Base-by-base conservation (phyloP, 331 rosid genomes). In the Acacia pycnantha region DNA sequence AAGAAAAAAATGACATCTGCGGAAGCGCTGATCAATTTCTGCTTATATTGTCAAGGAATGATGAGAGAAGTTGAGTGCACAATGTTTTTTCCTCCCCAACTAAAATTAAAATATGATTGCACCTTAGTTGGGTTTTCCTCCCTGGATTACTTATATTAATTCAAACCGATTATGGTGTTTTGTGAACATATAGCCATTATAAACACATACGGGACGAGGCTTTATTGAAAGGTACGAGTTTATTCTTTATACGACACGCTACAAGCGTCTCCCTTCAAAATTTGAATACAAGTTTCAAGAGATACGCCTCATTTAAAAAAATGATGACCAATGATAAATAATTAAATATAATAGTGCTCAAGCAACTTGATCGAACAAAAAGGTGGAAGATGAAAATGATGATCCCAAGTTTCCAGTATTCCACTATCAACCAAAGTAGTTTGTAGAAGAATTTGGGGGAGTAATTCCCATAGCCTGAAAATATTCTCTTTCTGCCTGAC, bases 401-500 rank as follows among this genome's bases (percentile, higher is more conserved):
- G 29, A 27, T 43, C 70, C 37, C 70, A 78, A 73, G 41, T 14
- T 12, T 19, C 47, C 26, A 5, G 22, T 50, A 26, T 54, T 43
- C n/a, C 6, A 26, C 64, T 46, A 54, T 24, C 61, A 19, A 53
- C 50, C 73, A 83, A 87, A 21, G 35, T 84, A 26, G 78, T 71
- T 67, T 15, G 92, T 88, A 54, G 89, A 72, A 66, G 89, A 72
- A 83, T 88, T 86, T 40, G 84, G 81, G 41, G 91, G 82, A 65
- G 82, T 71, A 29, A 61, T 21, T 64, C 79, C 86, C 83, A 41
- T 86, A 27, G 84, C 82, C 33, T 82, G 80, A 46, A 66, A 90
- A 75, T 92, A 88, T 11, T 87, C 87, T 33, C 56, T 84, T 85
- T 95, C 98, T 4, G 98, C 98, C 11, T 76, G 82, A 43, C 79